Percentiles rank a stretch among this genome's conserved stretches.
phyloP scores from a whole-genome alignment of 495 filamentous ascomycete species.

The Hyaloscypha bicolor region DNA sequence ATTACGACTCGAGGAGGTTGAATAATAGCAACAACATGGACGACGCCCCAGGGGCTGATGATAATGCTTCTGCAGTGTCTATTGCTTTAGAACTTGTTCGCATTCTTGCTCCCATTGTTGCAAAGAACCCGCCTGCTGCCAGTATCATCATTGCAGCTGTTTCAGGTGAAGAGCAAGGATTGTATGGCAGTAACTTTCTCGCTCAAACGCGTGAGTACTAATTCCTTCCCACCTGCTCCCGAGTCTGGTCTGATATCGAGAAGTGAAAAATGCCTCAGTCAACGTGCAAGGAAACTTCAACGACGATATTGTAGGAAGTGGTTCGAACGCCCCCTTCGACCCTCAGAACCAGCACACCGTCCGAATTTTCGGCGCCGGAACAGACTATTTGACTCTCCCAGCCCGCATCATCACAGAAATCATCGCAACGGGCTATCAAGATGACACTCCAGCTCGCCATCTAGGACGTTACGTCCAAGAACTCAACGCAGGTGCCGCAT shows the following conservation, averaged over 20 bases:
- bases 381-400: slow-evolving; percentile 35
- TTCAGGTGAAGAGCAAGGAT: slow-evolving; percentile 54
- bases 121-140: slow-evolving; percentile 37
- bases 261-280: slow-evolving; percentile 21
- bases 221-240: background rate
- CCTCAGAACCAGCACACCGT: slow-evolving; percentile 45
- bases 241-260: background rate
- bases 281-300: slow-evolving; percentile 54
- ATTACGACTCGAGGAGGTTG: slow-evolving; percentile 52
- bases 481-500: slow-evolving; percentile 44
- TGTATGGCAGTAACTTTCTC: slow-evolving; percentile 48
- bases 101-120: slow-evolving; percentile 3
- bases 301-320: slow-evolving; percentile 54
- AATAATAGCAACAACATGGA: slow-evolving; percentile 47
- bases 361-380: slow-evolving; percentile 49
- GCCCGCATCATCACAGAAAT: slow-evolving; percentile 33
- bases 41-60: slow-evolving; percentile 54
- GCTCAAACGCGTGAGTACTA: slow-evolving; percentile 42
- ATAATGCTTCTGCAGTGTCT: slow-evolving; percentile 47
- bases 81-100: slow-evolving; percentile 8
- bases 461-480: slow-evolving; percentile 53
- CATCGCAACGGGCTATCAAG: slow-evolving; percentile 51
- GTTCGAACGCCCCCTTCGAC: slow-evolving; percentile 38
- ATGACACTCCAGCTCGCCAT: slow-evolving; percentile 53
- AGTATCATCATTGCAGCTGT: slow-evolving; percentile 54